Evolutionary conservation across 2,329 filamentous ascomycete genomes (phyloP).

Genomic region (Fusarium globosum): DNA sequence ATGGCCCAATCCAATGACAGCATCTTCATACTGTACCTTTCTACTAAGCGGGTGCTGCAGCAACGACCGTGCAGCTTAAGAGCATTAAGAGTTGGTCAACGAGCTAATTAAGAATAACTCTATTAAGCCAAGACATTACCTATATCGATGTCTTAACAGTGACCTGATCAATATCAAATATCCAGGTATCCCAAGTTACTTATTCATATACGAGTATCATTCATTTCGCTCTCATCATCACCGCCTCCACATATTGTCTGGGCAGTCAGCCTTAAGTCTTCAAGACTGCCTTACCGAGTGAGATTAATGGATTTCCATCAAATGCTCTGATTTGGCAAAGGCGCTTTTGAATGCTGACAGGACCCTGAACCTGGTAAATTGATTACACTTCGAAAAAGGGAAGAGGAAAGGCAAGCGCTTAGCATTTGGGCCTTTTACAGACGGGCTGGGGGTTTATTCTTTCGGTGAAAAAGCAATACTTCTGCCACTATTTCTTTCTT

Average conservation of each 20-base stretch:
- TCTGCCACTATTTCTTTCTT: neutral
- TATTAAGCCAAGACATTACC: neutral
- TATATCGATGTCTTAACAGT: neutral
- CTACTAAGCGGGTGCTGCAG: constrained; percentile 21
- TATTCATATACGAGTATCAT: neutral
- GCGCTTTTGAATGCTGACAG: constrained; percentile 33
- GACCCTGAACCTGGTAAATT: constrained; percentile 20
- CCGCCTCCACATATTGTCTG: neutral
- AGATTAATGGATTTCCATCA: constrained; percentile 7
- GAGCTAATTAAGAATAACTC: constrained; percentile 6
- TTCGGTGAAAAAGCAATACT: neutral
- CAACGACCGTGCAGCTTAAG: constrained; percentile 19
- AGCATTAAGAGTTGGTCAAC: neutral
- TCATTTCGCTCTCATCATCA: neutral
- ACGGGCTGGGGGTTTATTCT: neutral
- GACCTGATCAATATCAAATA: neutral
- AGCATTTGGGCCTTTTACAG: neutral
- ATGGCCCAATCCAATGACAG: constrained; percentile 18
- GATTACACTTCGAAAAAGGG: constrained; percentile 7
- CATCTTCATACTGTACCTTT: constrained; percentile 5
- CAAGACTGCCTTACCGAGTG: constrained; percentile 32
- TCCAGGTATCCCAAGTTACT: neutral
- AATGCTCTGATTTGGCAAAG: constrained; percentile 25
- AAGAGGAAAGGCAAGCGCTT: neutral
- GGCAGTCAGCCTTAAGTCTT: constrained; percentile 31